Conservation (phyloP, 2,329 filamentous ascomycete genomes). For the Apiospora hydei region DNA sequence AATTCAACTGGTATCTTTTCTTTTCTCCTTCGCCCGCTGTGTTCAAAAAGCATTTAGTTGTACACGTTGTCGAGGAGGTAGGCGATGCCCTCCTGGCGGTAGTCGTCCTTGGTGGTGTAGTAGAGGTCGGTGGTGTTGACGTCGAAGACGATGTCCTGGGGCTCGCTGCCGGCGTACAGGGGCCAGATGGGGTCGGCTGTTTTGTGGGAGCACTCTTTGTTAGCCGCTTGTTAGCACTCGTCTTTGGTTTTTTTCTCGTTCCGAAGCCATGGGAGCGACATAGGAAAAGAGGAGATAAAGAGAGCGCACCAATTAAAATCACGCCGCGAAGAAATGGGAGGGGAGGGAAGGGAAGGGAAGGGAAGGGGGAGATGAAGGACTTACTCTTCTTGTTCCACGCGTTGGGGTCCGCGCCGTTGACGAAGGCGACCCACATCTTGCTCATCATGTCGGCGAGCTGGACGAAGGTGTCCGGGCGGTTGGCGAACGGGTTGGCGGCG, state of each 20-base stretch:
- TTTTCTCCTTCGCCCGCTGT: background rate
- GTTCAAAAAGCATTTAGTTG: background rate
- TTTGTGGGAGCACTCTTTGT: background rate
- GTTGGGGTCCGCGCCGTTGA: conserved; percentile 54
- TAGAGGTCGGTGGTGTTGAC: conserved; percentile 50
- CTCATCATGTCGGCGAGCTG: conserved; percentile 56
- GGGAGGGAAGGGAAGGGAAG: background rate
- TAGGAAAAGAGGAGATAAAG: no score
- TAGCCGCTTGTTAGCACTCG: no score
- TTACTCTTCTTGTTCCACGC: conserved; percentile 25
- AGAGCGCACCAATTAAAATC: no score
- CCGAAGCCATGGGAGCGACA: no score
- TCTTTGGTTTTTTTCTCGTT: no score
- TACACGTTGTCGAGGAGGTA: conserved; percentile 42
- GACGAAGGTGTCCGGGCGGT: conserved; percentile 49
- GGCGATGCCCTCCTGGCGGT: conserved; percentile 50
- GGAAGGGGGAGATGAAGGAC: background rate
- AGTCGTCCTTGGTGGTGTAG: conserved; percentile 54
- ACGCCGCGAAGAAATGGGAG: background rate
- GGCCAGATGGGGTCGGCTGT: conserved; percentile 47
- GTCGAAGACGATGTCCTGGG: conserved; percentile 58
- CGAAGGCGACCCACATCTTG: conserved; percentile 59
- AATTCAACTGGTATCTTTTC: background rate
- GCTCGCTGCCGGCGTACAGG: conserved; percentile 47
- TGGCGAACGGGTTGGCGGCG: conserved; percentile 46